Conservation (phyloP, 1,139 yeast genomes). For the Saccharomyces hybrid region DNA sequence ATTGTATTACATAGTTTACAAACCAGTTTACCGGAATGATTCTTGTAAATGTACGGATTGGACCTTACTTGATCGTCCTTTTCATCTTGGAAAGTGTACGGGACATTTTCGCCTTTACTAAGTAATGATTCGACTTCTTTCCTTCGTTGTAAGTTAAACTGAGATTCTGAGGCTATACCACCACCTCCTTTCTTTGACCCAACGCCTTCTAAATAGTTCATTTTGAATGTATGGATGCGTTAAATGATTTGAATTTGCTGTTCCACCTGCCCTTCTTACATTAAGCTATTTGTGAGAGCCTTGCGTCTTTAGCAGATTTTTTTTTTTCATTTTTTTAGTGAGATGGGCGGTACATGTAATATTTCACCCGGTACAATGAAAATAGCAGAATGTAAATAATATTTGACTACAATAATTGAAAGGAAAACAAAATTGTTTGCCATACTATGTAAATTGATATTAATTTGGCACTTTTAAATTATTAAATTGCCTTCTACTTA, state of each 20-base stretch:
- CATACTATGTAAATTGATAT: background rate
- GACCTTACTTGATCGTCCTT: conserved; percentile 20
- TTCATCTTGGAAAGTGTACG: conserved; percentile 48
- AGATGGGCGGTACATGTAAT: background rate
- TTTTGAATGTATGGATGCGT: conserved; percentile 14
- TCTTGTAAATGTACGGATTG: conserved; percentile 60
- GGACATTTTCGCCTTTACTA: conserved; percentile 27
- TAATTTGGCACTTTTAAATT: background rate
- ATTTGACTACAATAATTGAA: background rate
- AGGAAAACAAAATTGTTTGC: background rate
- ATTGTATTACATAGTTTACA: conserved; percentile 56
- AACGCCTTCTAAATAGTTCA: conserved; percentile 41
- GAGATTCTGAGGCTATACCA: conserved; percentile 55
- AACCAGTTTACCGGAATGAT: conserved; percentile 56
- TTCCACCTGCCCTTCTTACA: background rate
- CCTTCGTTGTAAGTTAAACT: conserved; percentile 48
- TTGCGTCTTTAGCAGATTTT: background rate
- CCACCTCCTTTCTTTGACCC: conserved; percentile 48
- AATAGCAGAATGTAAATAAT: background rate
- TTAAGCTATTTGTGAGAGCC: background rate
- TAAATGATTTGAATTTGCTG: background rate
- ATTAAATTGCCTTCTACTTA: background rate
- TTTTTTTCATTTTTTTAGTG: background rate
- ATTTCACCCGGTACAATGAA: background rate
- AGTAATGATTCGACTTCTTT: conserved; percentile 50